Conservation (phyloP, 140 eudicot species). For the Senecio squalidus region DNA sequence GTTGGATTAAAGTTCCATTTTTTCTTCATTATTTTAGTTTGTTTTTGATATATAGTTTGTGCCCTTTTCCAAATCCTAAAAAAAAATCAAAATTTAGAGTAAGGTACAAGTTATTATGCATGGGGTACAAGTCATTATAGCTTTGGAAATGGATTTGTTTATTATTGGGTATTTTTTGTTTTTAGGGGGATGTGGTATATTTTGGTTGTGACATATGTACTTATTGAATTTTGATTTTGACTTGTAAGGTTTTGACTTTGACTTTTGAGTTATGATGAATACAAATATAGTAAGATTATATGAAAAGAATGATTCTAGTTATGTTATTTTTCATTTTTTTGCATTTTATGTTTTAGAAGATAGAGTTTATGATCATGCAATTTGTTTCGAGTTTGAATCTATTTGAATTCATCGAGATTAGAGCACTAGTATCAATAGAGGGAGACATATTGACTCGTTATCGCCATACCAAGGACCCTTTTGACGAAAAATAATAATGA, state of each 20-base stretch:
- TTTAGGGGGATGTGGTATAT: conserved; percentile 12
- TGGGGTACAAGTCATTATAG: conserved; percentile 6
- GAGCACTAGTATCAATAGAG: too few species aligned
- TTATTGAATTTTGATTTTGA: conserved; percentile 10
- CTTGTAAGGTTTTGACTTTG: conserved; percentile 12
- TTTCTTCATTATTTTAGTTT: neutral
- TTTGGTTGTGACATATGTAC: conserved; percentile 17
- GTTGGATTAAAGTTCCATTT: conserved; percentile 3
- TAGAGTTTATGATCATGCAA: neutral
- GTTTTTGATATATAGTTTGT: neutral
- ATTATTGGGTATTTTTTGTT: conserved; percentile 2
- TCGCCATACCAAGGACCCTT: too few species aligned
- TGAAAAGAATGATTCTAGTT: conserved; percentile 17
- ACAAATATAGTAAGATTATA: conserved; percentile 15
- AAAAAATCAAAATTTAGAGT: neutral
- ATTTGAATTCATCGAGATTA: too few species aligned
- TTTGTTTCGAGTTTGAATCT: neutral
- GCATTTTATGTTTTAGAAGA: neutral
- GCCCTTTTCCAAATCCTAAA: conserved; percentile 9
- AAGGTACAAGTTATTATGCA: conserved; percentile 9
- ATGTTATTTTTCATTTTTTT: neutral
- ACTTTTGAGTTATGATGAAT: conserved; percentile 15
- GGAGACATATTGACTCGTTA: too few species aligned
- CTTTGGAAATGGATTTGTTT: conserved; percentile 5
- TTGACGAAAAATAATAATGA: too few species aligned